Evolutionary conservation across 2,329 filamentous ascomycete genomes (phyloP).

Genomic region (Cryphonectria carpinicola): DNA sequence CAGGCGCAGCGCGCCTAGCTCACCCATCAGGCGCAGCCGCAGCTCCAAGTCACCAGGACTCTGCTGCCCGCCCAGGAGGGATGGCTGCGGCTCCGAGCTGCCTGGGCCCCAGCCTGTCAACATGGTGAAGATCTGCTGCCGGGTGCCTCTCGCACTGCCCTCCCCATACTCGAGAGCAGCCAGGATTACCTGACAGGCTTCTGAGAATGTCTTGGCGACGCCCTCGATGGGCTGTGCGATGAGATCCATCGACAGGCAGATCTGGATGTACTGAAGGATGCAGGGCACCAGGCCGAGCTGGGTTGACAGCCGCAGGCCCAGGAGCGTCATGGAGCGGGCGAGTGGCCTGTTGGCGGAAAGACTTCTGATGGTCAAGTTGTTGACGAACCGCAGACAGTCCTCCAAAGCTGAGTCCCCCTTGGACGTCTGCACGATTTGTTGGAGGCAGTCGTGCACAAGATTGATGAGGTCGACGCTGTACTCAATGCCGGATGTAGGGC

Average conservation of each 20-base stretch:
- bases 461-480: constrained; percentile 10
- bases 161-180: constrained; percentile 19
- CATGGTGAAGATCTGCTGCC: constrained; percentile 31
- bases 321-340: constrained; percentile 24
- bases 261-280: constrained; percentile 30
- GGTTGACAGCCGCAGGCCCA: constrained; percentile 31
- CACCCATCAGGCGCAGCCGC: constrained; percentile 29
- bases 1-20: constrained; percentile 31
- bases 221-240: not conserved
- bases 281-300: constrained; percentile 24
- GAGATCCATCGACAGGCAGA: constrained; percentile 22
- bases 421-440: constrained; percentile 14
- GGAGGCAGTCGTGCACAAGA: constrained; percentile 25
- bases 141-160: constrained; percentile 15
- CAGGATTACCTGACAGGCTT: constrained; percentile 12
- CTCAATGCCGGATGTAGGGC: not conserved
- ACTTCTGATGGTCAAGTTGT: constrained; percentile 45
- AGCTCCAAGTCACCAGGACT: not conserved
- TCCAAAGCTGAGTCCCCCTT: not conserved
- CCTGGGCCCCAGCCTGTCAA: constrained; percentile 29
- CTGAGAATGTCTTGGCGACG: not conserved
- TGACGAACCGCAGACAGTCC: constrained; percentile 42
- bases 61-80: constrained; percentile 23
- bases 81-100: constrained; percentile 5
- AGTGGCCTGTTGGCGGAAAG: constrained; percentile 30